Evolutionary conservation across 192 early-diverging fungal genomes (phyloP).

Genomic region (Irineochytrium annulatum): DNA sequence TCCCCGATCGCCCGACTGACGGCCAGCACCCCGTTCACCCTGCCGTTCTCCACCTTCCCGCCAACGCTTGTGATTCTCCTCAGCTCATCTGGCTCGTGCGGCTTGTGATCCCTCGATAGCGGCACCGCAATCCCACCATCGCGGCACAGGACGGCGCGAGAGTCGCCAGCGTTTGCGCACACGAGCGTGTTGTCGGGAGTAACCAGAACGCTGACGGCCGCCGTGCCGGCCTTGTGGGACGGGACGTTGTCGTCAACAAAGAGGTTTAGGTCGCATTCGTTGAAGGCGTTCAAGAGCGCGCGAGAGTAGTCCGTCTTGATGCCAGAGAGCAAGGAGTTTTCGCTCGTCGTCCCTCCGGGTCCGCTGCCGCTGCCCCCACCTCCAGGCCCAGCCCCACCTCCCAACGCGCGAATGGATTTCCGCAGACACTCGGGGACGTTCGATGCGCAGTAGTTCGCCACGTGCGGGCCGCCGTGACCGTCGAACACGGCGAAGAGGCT

Average conservation of each 20-base stretch:
- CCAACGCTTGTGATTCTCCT: constrained; percentile 82
- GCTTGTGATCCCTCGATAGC: constrained; percentile 93
- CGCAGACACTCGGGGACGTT: constrained; percentile 73
- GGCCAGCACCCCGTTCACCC: constrained; percentile 95
- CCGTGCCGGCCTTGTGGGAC: constrained; percentile 82
- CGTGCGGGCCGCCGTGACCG: constrained; percentile 80
- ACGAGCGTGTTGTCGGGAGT: constrained; percentile 73
- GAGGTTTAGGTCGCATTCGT: background rate
- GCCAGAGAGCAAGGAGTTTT: constrained; percentile 46
- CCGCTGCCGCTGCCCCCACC: constrained; percentile 71
- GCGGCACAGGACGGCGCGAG: constrained; percentile 77
- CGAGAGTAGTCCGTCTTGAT: too few relatives aligned
- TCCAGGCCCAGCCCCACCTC: constrained; percentile 65
- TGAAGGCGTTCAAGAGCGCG: background rate
- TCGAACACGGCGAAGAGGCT: constrained; percentile 95
- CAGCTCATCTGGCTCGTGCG: constrained; percentile 70
- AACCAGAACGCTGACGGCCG: constrained; percentile 80
- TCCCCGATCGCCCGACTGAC: constrained; percentile 97
- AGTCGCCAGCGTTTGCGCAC: constrained; percentile 94
- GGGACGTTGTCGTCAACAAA: constrained; percentile 44
- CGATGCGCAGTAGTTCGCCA: constrained; percentile 81
- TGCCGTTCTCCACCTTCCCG: constrained; percentile 94
- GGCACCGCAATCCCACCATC: constrained; percentile 68
- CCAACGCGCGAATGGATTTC: constrained; percentile 53
- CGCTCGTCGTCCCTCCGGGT: constrained; percentile 77